A percentile compares a stretch with the other conserved stretches of the same genome.
Conservation (phyloP, 2,329 filamentous ascomycete genomes). For the Ophiostoma triangulosporum region DNA sequence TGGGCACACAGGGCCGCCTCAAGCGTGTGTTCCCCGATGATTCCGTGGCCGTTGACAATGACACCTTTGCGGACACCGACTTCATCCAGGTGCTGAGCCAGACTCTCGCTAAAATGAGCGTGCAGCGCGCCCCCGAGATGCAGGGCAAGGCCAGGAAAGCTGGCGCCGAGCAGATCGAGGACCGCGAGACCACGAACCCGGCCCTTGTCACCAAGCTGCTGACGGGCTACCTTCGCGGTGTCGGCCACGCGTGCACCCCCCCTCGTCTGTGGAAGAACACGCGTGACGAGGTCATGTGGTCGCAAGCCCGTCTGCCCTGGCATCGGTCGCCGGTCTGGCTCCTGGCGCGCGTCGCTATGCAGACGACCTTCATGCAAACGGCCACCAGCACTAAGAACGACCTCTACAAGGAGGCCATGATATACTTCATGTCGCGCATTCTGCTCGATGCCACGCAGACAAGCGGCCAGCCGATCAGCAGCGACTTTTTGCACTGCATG, state of each 20-base stretch:
- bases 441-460: not conserved
- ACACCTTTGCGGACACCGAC: constrained; percentile 3
- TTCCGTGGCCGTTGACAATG: constrained; percentile 13
- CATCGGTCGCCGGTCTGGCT: constrained; percentile 12
- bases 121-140: constrained; percentile 15
- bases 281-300: constrained; percentile 39
- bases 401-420: constrained; percentile 39
- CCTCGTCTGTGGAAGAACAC: constrained; percentile 34
- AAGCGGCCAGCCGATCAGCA: not conserved
- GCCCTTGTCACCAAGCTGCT: constrained; percentile 37
- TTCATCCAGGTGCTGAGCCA: constrained; percentile 17
- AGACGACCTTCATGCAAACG: constrained; percentile 3
- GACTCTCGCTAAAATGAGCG: constrained; percentile 19
- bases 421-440: constrained; percentile 30
- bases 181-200: constrained; percentile 35
- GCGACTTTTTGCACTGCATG: constrained; percentile 25
- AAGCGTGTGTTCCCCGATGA: constrained; percentile 18
- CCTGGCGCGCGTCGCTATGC: constrained; percentile 10
- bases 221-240: constrained; percentile 23
- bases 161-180: constrained; percentile 23
- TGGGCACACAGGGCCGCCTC: constrained; percentile 20
- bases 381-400: not conserved
- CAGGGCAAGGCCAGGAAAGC: constrained; percentile 24
- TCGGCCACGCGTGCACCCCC: constrained; percentile 19
- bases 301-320: constrained; percentile 9